Evolutionary conservation across 1,284 basidiomycete species (phyloP).

Genomic region (Afroboletus lepidellus): DNA sequence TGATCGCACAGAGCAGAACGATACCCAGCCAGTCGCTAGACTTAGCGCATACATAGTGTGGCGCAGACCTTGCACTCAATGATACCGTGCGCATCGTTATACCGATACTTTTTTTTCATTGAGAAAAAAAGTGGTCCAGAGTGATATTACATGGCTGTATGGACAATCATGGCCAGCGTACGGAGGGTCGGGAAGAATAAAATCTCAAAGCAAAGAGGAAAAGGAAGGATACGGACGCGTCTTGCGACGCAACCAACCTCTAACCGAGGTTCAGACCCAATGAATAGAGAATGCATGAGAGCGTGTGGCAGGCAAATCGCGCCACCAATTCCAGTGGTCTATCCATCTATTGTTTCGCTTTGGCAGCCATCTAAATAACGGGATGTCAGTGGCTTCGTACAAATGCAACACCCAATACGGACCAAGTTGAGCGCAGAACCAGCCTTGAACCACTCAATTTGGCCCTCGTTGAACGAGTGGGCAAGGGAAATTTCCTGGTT

Average conservation of each 20-base stretch:
- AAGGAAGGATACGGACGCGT: slow-evolving; percentile 1
- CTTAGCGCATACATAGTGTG: neutral
- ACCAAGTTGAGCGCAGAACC: slow-evolving; percentile 85
- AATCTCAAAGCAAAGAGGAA: neutral
- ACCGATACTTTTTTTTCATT: neutral
- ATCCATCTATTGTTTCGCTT: slow-evolving; percentile 46
- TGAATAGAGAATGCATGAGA: slow-evolving; percentile 1
- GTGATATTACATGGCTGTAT: slow-evolving; percentile 31
- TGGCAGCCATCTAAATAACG: slow-evolving; percentile 44
- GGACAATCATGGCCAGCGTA: slow-evolving; percentile 12
- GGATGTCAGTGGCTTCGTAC: slow-evolving; percentile 33
- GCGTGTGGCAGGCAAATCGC: slow-evolving; percentile 1
- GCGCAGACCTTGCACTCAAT: neutral
- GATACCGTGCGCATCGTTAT: slow-evolving; percentile 4
- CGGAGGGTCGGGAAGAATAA: neutral
- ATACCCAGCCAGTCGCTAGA: neutral
- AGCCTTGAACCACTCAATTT: slow-evolving; percentile 95
- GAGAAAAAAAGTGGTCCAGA: slow-evolving; percentile 6
- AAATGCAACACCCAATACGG: slow-evolving; percentile 25
- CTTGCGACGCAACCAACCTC: neutral
- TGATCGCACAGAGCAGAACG: neutral
- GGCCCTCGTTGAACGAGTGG: slow-evolving; percentile 85
- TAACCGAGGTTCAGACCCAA: neutral
- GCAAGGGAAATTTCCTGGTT: slow-evolving; percentile 62
- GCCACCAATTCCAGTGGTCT: slow-evolving; percentile 2